These are phyloP conservation scores for Cladophialophora bantiana DNA, from an alignment of 2,329 filamentous ascomycete genomes.

Conservation along the genomic window DNA sequence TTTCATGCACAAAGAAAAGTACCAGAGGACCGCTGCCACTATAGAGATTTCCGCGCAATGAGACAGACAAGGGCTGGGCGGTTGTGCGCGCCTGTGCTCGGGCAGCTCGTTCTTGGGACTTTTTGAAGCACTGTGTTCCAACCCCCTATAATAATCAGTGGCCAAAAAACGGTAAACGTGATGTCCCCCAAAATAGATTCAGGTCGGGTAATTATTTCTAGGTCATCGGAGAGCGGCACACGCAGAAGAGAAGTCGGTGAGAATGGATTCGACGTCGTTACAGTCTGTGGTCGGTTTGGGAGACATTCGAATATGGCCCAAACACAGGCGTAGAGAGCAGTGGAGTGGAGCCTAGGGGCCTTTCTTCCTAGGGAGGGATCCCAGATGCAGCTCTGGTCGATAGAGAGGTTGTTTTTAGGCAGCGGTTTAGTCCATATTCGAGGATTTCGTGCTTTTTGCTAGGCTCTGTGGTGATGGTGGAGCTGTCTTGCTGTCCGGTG, in stretches of 20 bases:
- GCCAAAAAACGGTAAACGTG: not conserved
- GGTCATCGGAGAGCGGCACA: constrained; percentile 5
- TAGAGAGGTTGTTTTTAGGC: not conserved
- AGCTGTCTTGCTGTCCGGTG: not conserved
- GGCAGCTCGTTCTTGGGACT: not conserved
- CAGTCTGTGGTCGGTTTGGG: not conserved
- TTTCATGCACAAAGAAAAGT: constrained; percentile 18
- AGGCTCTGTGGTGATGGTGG: not conserved
- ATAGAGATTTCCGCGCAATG: not conserved
- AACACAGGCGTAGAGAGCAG: not conserved
- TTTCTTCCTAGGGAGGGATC: not conserved
- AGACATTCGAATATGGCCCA: not conserved
- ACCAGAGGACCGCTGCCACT: not conserved
- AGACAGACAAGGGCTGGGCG: not conserved
- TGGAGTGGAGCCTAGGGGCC: not conserved
- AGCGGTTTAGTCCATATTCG: constrained; percentile 4
- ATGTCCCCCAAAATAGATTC: not conserved
- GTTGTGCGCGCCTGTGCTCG: not conserved
- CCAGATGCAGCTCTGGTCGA: not conserved
- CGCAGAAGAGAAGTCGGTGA: constrained; percentile 6
- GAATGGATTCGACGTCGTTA: not conserved
- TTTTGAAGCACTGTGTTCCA: not conserved
- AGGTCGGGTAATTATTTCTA: not conserved
- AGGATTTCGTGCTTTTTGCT: constrained; percentile 7
- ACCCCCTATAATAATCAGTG: not conserved